These are phyloP conservation scores for Tephrocybe sp. DNA, from an alignment of 768 basidiomycete species.

Conservation along the genomic window DNA sequence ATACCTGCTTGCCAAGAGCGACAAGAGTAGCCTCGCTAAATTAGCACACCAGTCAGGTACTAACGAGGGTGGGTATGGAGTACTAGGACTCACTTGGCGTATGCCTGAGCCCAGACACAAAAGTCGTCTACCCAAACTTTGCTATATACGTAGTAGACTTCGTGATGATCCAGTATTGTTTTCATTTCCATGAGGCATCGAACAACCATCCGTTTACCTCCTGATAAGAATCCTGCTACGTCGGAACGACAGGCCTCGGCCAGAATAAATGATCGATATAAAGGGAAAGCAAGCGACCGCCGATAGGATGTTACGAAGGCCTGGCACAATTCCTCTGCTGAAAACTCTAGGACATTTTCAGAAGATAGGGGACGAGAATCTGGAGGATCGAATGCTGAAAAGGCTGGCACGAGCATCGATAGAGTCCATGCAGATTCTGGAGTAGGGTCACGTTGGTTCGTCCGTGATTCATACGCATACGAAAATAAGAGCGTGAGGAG, in stretches of 20 bases:
- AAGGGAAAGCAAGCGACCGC: slow-evolving; percentile 70
- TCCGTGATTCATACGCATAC: slow-evolving; percentile 79
- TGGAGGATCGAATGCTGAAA: slow-evolving; percentile 80
- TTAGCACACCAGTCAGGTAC: slow-evolving; percentile 2
- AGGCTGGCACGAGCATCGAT: slow-evolving; percentile 64
- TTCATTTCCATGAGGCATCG: slow-evolving; percentile 73
- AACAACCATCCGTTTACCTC: slow-evolving; percentile 59
- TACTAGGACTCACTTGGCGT: slow-evolving; percentile 55
- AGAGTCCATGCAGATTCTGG: slow-evolving; percentile 90
- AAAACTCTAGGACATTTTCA: slow-evolving; percentile 27
- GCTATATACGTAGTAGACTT: slow-evolving; percentile 85
- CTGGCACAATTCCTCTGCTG: slow-evolving; percentile 43
- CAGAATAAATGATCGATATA: slow-evolving; percentile 76
- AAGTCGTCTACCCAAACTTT: slow-evolving; percentile 87
- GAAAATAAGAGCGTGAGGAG: slow-evolving; percentile 73
- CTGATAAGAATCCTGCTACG: slow-evolving; percentile 51
- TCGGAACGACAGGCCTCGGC: slow-evolving; percentile 69
- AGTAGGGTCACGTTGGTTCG: slow-evolving; percentile 76
- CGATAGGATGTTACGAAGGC: slow-evolving; percentile 65
- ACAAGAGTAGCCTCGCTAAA: slow-evolving; percentile 55
- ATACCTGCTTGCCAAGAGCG: slow-evolving; percentile 42
- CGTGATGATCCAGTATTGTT: slow-evolving; percentile 73
- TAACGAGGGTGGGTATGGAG: neutral
- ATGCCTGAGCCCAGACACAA: slow-evolving; percentile 73
- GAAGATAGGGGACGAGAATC: slow-evolving; percentile 50